Evolutionary conservation across 1,284 basidiomycete species (phyloP).

Genomic region (Pyrrhoderma lamaoense): DNA sequence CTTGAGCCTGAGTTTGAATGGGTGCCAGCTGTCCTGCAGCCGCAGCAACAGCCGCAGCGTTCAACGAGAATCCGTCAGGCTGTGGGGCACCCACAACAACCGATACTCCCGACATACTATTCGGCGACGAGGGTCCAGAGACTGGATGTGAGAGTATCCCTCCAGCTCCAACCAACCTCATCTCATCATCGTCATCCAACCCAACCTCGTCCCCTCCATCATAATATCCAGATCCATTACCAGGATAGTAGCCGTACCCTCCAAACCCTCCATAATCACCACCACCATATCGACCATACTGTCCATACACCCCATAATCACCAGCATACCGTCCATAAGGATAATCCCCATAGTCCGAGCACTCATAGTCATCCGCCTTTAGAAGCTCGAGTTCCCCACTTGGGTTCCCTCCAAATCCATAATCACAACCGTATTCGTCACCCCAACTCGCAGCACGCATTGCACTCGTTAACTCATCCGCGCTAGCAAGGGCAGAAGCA

Average conservation of each 20-base stretch:
- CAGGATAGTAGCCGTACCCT: not conserved
- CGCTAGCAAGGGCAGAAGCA: slow-evolving; percentile 7
- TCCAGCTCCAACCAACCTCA: slow-evolving; percentile 14
- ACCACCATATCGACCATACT: not conserved
- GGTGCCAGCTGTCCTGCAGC: too few relatives aligned
- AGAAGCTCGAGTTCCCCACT: not conserved
- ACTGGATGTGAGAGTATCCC: slow-evolving; percentile 14
- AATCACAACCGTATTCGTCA: slow-evolving; percentile 9
- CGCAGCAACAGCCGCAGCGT: not conserved
- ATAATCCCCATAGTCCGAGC: slow-evolving; percentile 7
- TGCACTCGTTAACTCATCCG: slow-evolving; percentile 14
- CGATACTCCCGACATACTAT: slow-evolving; percentile 15
- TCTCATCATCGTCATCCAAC: slow-evolving; percentile 9
- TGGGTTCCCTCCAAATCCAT: slow-evolving; percentile 9
- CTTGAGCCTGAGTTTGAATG: not conserved
- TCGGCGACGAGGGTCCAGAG: slow-evolving; percentile 12
- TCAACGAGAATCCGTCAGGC: slow-evolving; percentile 10
- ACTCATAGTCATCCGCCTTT: slow-evolving; percentile 3
- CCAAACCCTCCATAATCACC: not conserved
- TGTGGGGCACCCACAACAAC: not conserved
- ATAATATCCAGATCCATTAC: slow-evolving; percentile 1
- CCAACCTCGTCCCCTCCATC: not conserved
- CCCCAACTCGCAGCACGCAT: slow-evolving; percentile 16
- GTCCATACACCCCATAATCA: not conserved
- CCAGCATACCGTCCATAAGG: not conserved